Conservation (phyloP, 108 stramenopile genomes). For the Epipyxis sp. region DNA sequence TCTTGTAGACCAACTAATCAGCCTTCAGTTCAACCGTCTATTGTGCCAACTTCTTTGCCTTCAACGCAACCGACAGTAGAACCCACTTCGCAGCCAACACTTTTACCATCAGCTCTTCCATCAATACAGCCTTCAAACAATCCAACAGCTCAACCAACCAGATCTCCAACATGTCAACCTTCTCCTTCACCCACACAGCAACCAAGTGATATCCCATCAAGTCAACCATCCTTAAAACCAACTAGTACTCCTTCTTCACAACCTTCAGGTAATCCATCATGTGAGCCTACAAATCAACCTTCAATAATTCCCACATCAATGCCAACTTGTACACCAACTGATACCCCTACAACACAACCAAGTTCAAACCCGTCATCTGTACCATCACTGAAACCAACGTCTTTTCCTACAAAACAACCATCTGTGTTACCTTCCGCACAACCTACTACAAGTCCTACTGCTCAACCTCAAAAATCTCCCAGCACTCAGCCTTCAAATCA, state of each 20-base stretch:
- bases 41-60: not conserved
- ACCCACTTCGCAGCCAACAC: not conserved
- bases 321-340: constrained; percentile 3
- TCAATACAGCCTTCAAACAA: not conserved
- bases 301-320: not conserved
- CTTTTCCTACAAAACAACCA: no score
- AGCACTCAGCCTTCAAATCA: no score
- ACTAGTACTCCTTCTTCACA: not conserved
- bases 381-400: no score
- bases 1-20: not conserved
- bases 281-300: constrained; percentile 2
- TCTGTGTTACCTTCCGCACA: no score
- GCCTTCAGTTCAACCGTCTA: not conserved
- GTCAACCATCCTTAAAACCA: not conserved
- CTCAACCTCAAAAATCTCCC: no score
- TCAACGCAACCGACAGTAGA: not conserved
- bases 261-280: constrained; percentile 9
- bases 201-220: not conserved
- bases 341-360: constrained; percentile 1
- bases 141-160: not conserved
- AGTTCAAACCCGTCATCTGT: not conserved
- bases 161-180: not conserved
- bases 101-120: not conserved
- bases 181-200: not conserved
- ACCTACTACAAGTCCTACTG: no score